phyloP scores from a whole-genome alignment of 202 grass and related monocot genomes.

The Alloteropsis angusta region DNA sequence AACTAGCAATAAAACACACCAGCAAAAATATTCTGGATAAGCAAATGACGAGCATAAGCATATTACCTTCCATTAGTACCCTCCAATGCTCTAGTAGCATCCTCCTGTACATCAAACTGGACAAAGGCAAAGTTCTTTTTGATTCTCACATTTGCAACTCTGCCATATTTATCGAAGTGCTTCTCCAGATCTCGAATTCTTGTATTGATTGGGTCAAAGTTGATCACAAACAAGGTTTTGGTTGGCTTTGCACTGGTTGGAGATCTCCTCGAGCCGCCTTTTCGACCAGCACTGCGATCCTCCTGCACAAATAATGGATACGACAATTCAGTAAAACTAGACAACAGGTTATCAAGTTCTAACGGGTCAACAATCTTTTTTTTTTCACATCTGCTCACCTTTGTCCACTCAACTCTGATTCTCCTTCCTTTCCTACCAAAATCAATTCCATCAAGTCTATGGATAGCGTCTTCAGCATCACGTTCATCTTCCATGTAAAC shows the following conservation, averaged over 20 bases:
- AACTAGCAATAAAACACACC: not conserved
- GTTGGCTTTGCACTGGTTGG: constrained; percentile 65
- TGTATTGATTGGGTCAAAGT: constrained; percentile 92
- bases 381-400: constrained; percentile 26
- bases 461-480: constrained; percentile 89
- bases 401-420: constrained; percentile 89
- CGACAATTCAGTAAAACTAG: not conserved
- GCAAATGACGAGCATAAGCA: not conserved
- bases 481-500: constrained; percentile 98
- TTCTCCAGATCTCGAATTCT: constrained; percentile 84
- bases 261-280: constrained; percentile 60
- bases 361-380: not conserved
- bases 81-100: constrained; percentile 89
- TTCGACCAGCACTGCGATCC: constrained; percentile 59
- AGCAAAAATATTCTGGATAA: not conserved
- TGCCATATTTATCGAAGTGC: constrained; percentile 93
- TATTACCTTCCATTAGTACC: constrained; percentile 75
- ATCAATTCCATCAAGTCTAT: constrained; percentile 72
- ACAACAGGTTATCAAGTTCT: not conserved
- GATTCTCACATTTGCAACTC: constrained; percentile 77
- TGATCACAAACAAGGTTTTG: constrained; percentile 97
- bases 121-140: constrained; percentile 94
- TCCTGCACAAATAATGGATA: constrained; percentile 39
- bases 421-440: constrained; percentile 89
- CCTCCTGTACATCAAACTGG: constrained; percentile 81